Conservation (phyloP, 805 yeast species). For the Suhomyces prunicola region DNA sequence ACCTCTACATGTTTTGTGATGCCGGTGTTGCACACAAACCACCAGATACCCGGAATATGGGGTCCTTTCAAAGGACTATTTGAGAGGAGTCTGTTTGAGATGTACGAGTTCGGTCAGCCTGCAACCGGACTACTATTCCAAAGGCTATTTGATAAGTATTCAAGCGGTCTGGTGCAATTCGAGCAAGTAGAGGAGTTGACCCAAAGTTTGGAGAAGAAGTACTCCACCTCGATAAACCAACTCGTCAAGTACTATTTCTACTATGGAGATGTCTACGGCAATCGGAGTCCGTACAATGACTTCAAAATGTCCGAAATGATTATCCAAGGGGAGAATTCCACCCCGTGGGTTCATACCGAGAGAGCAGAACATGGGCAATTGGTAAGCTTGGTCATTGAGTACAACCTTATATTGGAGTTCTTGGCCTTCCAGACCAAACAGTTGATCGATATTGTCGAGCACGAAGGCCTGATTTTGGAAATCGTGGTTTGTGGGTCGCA, state of each 20-base stretch:
- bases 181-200: slow-evolving; percentile 20
- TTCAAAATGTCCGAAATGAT: slow-evolving; percentile 46
- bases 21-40: slow-evolving; percentile 1
- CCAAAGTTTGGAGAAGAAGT: slow-evolving; percentile 14
- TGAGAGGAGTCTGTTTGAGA: slow-evolving; percentile 15
- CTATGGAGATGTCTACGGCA: slow-evolving; percentile 58
- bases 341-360: neutral
- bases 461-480: slow-evolving; percentile 21
- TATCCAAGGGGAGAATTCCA: slow-evolving; percentile 42
- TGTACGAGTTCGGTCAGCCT: slow-evolving; percentile 58
- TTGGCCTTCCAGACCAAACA: slow-evolving; percentile 49
- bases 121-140: slow-evolving; percentile 56
- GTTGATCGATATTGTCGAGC: slow-evolving; percentile 24
- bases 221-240: slow-evolving; percentile 18
- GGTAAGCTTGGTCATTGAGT: slow-evolving; percentile 37
- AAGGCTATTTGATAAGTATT: slow-evolving; percentile 37
- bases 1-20: slow-evolving; percentile 56
- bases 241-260: slow-evolving; percentile 37
- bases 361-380: neutral
- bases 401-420: slow-evolving; percentile 48
- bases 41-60: slow-evolving; percentile 48
- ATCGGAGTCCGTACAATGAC: slow-evolving; percentile 55
- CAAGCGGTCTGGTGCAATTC: neutral
- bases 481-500: slow-evolving; percentile 54
- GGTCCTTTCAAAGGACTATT: slow-evolving; percentile 51